Evolutionary conservation across 306 rosid species (phyloP).

Genomic region (Sesbania bispinosa): DNA sequence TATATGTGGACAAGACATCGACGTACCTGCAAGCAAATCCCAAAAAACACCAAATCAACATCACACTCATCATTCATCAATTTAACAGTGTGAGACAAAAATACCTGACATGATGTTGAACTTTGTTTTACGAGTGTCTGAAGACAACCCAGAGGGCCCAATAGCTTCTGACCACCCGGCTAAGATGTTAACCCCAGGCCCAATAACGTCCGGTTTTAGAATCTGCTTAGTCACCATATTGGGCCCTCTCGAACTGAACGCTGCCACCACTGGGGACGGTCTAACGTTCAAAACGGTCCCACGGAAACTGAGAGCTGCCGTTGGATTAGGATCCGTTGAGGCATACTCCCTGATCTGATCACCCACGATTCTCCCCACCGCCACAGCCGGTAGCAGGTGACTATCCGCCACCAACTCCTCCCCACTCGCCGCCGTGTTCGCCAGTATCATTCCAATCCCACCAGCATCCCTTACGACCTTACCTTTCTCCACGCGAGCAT

Average conservation of each 20-base stretch:
- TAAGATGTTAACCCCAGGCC: constrained; percentile 82
- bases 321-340: constrained; percentile 47
- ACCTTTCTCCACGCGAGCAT: constrained; percentile 88
- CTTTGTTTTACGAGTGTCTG: constrained; percentile 54
- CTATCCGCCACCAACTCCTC: constrained; percentile 92
- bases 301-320: constrained; percentile 67
- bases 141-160: constrained; percentile 71
- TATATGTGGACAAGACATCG: constrained; percentile 98
- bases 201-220: constrained; percentile 82
- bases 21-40: constrained; percentile 64
- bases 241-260: constrained; percentile 94
- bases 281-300: constrained; percentile 76
- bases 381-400: constrained; percentile 83
- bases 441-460: constrained; percentile 85
- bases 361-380: constrained; percentile 63
- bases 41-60: neutral
- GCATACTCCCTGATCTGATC: constrained; percentile 66
- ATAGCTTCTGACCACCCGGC: constrained; percentile 79
- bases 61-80: too few relatives aligned
- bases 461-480: constrained; percentile 78
- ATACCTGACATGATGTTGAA: constrained; percentile 97
- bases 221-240: constrained; percentile 74
- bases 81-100: too few relatives aligned
- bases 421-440: constrained; percentile 79
- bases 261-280: constrained; percentile 94